Percentiles rank a stretch among this genome's conserved stretches.
Conservation (phyloP, 495 filamentous ascomycete species). For the Talaromyces adpressus region DNA sequence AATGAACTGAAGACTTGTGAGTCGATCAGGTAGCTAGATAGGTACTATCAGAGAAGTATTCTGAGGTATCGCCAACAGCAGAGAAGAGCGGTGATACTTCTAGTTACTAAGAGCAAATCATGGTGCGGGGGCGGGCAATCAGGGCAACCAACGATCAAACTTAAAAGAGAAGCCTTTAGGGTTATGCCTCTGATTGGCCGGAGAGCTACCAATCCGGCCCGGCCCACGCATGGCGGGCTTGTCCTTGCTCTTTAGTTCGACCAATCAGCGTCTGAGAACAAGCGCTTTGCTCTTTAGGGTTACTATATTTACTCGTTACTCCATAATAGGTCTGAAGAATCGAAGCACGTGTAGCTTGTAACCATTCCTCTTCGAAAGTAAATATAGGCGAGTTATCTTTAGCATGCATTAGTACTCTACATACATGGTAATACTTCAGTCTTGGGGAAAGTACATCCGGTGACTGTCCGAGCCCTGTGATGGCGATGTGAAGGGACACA, state of each 20-base stretch:
- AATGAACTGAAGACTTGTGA: neutral
- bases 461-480: neutral
- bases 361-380: neutral
- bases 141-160: no score
- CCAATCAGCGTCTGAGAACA: neutral
- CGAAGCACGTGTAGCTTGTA: neutral
- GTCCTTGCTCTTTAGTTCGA: neutral
- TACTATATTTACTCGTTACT: neutral
- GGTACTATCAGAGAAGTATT: neutral
- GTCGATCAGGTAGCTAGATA: neutral
- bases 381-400: neutral
- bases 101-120: neutral
- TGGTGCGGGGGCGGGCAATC: neutral
- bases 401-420: neutral
- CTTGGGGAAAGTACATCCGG: neutral
- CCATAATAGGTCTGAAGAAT: constrained; percentile 2
- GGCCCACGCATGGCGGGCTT: neutral
- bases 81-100: neutral
- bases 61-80: neutral
- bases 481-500: neutral
- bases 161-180: neutral
- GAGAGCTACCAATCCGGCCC: neutral
- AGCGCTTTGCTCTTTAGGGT: neutral
- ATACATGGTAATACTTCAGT: no score
- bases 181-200: neutral